Percentiles rank a stretch among this genome's conserved stretches.
Conservation (phyloP, 805 yeast genomes). For the Lipomyces spencermartinsiae region DNA sequence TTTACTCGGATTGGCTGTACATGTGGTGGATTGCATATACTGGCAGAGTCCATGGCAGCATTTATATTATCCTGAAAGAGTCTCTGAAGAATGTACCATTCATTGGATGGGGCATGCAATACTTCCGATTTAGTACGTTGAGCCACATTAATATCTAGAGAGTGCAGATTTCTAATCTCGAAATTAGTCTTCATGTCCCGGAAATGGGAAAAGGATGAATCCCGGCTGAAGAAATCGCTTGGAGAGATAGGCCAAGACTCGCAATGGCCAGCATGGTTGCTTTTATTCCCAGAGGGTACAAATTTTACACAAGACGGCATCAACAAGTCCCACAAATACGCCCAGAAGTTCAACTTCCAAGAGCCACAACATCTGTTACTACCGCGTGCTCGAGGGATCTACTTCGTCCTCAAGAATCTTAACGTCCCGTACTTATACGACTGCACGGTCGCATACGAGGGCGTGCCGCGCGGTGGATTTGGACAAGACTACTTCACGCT, state of each 20-base stretch:
- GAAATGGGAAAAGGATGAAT: constrained; percentile 82
- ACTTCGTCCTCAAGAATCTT: constrained; percentile 65
- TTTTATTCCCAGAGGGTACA: constrained; percentile 95
- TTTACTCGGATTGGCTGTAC: constrained; percentile 92
- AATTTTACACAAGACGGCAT: constrained; percentile 74
- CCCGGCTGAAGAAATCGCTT: constrained; percentile 61
- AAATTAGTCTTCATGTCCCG: constrained; percentile 57
- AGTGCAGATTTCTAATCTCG: neutral
- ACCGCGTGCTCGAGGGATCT: constrained; percentile 85
- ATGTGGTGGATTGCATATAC: constrained; percentile 86
- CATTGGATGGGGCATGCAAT: constrained; percentile 84
- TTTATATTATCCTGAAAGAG: constrained; percentile 79
- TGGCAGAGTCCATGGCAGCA: constrained; percentile 64
- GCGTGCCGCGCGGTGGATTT: constrained; percentile 61
- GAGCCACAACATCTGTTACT: constrained; percentile 67
- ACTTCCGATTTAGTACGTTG: constrained; percentile 61
- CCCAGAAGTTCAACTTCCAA: constrained; percentile 53
- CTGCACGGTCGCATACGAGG: constrained; percentile 81
- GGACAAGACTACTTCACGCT: constrained; percentile 82
- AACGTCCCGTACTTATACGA: constrained; percentile 67
- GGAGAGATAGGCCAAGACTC: constrained; percentile 56
- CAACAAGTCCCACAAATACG: constrained; percentile 61
- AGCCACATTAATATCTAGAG: neutral
- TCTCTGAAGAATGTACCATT: constrained; percentile 73
- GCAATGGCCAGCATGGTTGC: constrained; percentile 64